Conservation (phyloP, 2,329 filamentous ascomycete genomes). For the Exserohilum rostratum region DNA sequence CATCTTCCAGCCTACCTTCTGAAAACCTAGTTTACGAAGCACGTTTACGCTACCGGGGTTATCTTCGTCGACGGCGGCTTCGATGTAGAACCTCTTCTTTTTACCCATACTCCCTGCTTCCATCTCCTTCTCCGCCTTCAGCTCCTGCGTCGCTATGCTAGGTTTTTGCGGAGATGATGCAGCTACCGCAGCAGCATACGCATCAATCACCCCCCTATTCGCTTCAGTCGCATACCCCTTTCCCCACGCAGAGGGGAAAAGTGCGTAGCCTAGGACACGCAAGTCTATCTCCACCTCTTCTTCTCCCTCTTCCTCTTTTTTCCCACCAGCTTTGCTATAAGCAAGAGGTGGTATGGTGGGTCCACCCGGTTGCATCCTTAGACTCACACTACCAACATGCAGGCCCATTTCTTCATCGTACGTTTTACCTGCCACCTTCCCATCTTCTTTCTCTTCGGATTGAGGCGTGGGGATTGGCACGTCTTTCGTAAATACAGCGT, state of each 20-base stretch:
- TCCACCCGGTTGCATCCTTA: constrained; percentile 12
- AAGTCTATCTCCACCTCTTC: constrained; percentile 7
- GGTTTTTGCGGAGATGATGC: not conserved
- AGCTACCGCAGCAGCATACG: constrained; percentile 10
- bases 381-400: constrained; percentile 23
- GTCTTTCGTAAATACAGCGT: constrained; percentile 17
- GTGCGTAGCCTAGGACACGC: constrained; percentile 30
- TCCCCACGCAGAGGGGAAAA: constrained; percentile 26
- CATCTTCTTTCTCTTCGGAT: not conserved
- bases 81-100: constrained; percentile 26
- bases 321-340: no score
- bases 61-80: constrained; percentile 28
- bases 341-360: constrained; percentile 6
- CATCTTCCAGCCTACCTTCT: constrained; percentile 29
- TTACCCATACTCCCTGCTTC: constrained; percentile 2
- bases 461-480: no score
- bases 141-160: no score
- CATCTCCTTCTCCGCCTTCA: no score
- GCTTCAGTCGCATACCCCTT: constrained; percentile 41
- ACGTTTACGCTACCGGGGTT: constrained; percentile 32
- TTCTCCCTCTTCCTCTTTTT: not conserved
- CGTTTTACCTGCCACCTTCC: not conserved
- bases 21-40: constrained; percentile 34
- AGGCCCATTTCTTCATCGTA: not conserved
- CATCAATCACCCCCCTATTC: constrained; percentile 19